Evolutionary conservation across 129 eudicot genomes (phyloP).

Genomic region (Flaveria ramosissima): DNA sequence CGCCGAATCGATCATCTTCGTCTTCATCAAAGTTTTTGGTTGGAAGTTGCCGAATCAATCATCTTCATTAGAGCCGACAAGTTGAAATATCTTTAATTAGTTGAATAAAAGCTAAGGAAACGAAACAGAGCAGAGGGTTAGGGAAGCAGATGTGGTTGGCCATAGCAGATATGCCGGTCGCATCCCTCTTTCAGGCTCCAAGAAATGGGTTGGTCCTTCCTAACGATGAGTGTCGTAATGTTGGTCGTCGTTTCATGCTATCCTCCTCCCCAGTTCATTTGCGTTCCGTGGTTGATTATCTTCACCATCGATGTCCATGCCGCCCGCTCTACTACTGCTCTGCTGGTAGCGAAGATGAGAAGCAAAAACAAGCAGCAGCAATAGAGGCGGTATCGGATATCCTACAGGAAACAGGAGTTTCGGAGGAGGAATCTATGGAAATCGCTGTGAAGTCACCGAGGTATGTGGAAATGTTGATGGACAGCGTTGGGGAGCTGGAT

Average conservation of each 20-base stretch:
- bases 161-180: constrained; percentile 5
- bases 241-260: constrained; percentile 4
- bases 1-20: too few relatives aligned
- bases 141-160: neutral
- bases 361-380: constrained; percentile 33
- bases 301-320: neutral
- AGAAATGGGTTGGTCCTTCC: neutral
- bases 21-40: too few relatives aligned
- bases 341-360: neutral
- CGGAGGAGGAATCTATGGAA: constrained; percentile 45
- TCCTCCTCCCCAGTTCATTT: constrained; percentile 9
- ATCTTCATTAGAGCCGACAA: too few relatives aligned
- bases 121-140: too few relatives aligned
- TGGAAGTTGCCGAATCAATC: too few relatives aligned
- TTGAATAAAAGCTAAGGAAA: too few relatives aligned
- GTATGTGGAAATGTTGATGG: constrained; percentile 58
- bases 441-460: constrained; percentile 62
- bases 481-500: constrained; percentile 63
- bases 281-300: neutral
- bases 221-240: neutral
- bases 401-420: constrained; percentile 48
- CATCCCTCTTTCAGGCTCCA: constrained; percentile 14
- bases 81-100: too few relatives aligned
- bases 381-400: constrained; percentile 56
- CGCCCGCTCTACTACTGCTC: neutral